A percentile compares a stretch with the other conserved stretches of the same genome.
Conservation (phyloP, 345 rosid genomes). For the Abelmoschus esculentus region DNA sequence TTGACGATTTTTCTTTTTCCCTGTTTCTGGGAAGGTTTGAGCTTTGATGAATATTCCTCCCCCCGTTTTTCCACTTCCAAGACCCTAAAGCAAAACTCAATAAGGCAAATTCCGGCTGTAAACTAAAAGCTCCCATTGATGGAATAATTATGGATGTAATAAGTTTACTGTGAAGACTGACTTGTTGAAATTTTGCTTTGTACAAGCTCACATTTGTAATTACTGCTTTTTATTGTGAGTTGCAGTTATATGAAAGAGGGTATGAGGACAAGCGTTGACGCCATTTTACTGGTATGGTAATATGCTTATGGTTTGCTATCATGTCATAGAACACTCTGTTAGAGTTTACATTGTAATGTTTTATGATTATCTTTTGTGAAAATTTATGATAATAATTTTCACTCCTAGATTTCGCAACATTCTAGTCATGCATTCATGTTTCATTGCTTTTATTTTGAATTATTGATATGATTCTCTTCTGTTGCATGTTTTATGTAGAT, state of each 20-base stretch:
- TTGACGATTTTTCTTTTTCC: not conserved
- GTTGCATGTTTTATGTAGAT: not conserved
- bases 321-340: not conserved
- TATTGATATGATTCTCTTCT: not conserved
- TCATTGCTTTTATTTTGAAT: not conserved
- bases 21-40: too few species aligned
- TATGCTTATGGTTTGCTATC: not conserved
- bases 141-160: not conserved
- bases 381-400: not conserved
- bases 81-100: not conserved
- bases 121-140: not conserved
- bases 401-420: not conserved
- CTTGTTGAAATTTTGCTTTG: not conserved
- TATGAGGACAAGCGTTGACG: constrained; percentile 94
- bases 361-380: not conserved
- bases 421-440: not conserved
- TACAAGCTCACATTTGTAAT: not conserved
- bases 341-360: not conserved
- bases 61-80: not conserved
- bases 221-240: constrained; percentile 13
- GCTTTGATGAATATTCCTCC: too few species aligned
- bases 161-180: not conserved
- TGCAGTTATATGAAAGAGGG: constrained; percentile 94
- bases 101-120: not conserved
- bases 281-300: constrained; percentile 69